These are phyloP conservation scores for Nothophytophthora sp. DNA, from an alignment of 352 stramenopile species.

Conservation along the genomic window DNA sequence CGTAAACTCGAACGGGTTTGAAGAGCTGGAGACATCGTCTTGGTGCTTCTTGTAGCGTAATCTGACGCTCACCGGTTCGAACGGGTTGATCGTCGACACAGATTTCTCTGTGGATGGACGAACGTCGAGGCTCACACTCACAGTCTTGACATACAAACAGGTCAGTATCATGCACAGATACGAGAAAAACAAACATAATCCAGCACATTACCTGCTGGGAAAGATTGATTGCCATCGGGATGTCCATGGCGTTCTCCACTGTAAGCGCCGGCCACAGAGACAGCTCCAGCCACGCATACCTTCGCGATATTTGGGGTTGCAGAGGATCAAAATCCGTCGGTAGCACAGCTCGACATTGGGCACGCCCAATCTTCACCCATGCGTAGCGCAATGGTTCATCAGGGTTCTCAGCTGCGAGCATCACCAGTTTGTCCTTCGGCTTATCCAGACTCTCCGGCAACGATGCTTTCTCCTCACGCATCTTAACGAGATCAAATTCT, in stretches of 20 bases:
- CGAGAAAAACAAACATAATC: constrained; percentile 15
- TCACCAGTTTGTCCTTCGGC: constrained; percentile 26
- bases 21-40: background rate
- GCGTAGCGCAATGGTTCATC: constrained; percentile 26
- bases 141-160: constrained; percentile 11
- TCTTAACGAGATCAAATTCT: constrained; percentile 59
- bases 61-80: constrained; percentile 21
- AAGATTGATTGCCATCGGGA: constrained; percentile 30
- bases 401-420: constrained; percentile 9
- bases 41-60: constrained; percentile 14
- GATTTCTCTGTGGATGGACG: constrained; percentile 13
- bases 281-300: constrained; percentile 59
- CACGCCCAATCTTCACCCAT: constrained; percentile 37
- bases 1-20: constrained; percentile 10
- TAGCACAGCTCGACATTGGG: constrained; percentile 37
- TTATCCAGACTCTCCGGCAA: constrained; percentile 10
- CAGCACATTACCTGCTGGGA: constrained; percentile 35
- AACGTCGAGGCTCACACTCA: constrained; percentile 18
- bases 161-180: no score
- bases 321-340: constrained; percentile 50
- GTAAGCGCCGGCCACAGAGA: constrained; percentile 45
- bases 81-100: constrained; percentile 45
- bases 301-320: constrained; percentile 35
- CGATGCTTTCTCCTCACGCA: constrained; percentile 19
- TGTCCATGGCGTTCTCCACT: constrained; percentile 40